A percentile compares a stretch with the other conserved stretches of the same genome.
phyloP scores from a whole-genome alignment of 2,329 filamentous ascomycete genomes.

The Curvularia verruculosa region DNA sequence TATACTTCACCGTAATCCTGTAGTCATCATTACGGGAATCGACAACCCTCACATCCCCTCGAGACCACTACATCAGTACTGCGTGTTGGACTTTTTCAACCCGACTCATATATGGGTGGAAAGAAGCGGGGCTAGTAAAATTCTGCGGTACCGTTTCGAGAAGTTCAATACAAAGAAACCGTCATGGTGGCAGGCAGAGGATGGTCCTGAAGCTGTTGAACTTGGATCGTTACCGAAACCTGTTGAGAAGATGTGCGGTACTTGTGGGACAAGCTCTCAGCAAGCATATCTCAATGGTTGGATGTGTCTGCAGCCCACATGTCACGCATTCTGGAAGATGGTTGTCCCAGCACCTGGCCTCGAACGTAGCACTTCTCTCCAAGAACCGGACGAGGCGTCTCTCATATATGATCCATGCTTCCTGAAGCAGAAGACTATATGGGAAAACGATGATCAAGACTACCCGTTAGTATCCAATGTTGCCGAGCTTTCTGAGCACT shows the following conservation, averaged over 20 bases:
- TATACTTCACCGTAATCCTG: conserved; percentile 54
- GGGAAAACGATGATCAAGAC: conserved; percentile 47
- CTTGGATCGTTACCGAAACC: conserved; percentile 40
- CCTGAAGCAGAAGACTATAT: conserved; percentile 59
- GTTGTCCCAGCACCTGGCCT: conserved; percentile 1
- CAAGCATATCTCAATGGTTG: conserved; percentile 58
- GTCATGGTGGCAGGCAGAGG: conserved; percentile 65
- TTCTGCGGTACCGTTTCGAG: conserved; percentile 69
- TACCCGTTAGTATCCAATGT: conserved; percentile 42
- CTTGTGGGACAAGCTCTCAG: conserved; percentile 41
- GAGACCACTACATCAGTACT: conserved; percentile 64
- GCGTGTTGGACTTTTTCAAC: conserved; percentile 71
- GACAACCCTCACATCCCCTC: conserved; percentile 57
- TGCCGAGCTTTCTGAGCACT: conserved; percentile 41
- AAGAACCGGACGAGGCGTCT: conserved; percentile 38
- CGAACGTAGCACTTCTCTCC: conserved; percentile 22
- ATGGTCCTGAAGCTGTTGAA: conserved; percentile 31
- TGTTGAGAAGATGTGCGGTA: conserved; percentile 46
- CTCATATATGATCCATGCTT: conserved; percentile 64
- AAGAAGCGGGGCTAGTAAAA: conserved; percentile 51
- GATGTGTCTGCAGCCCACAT: conserved; percentile 64
- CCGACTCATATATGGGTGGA: conserved; percentile 74
- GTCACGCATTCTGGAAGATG: conserved; percentile 62
- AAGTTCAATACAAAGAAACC: conserved; percentile 60
- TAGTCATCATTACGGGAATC: conserved; percentile 61